Evolutionary conservation across 2,329 filamentous ascomycete species (phyloP).

Genomic region (Claviceps humidiphila): DNA sequence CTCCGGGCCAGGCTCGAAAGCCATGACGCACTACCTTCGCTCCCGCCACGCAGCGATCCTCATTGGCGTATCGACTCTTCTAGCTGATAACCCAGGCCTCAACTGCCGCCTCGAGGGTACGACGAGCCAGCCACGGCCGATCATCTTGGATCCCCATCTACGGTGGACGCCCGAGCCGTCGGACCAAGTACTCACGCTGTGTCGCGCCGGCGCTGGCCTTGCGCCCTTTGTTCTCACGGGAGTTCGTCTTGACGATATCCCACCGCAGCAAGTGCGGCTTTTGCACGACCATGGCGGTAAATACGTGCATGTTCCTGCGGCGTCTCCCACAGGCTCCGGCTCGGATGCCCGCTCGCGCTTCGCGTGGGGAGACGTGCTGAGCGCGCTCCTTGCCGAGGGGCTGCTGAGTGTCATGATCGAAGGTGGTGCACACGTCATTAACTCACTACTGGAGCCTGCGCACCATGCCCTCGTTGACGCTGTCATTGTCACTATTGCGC

Average conservation of each 20-base stretch:
- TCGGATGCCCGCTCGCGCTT: conserved; percentile 31
- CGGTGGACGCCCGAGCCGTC: conserved; percentile 52
- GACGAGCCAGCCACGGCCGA: conserved; percentile 59
- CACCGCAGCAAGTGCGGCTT: conserved; percentile 27
- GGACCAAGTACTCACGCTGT: conserved; percentile 54
- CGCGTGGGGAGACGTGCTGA: conserved; percentile 52
- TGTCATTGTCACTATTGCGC: conserved; percentile 79
- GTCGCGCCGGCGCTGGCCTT: conserved; percentile 49
- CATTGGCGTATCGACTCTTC: conserved; percentile 70
- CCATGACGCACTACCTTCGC: conserved; percentile 87
- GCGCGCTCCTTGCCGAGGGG: conserved; percentile 41
- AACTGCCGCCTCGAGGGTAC: conserved; percentile 63
- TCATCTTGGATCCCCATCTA: conserved; percentile 68
- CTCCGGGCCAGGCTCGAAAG: conserved; percentile 71
- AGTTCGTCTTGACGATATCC: conserved; percentile 26
- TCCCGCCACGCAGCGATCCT: conserved; percentile 73
- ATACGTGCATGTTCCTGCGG: conserved; percentile 27
- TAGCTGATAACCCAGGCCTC: conserved; percentile 72
- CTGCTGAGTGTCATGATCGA: conserved; percentile 82
- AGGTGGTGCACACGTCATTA: conserved; percentile 72
- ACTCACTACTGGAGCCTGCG: conserved; percentile 55
- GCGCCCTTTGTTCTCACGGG: conserved; percentile 61
- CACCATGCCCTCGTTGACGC: conserved; percentile 55
- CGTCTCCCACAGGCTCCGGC: conserved; percentile 16
- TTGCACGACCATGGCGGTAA: conserved; percentile 39